Base-by-base conservation (phyloP, 2,329 filamentous ascomycete species). In the Xylariaceae sp. region DNA sequence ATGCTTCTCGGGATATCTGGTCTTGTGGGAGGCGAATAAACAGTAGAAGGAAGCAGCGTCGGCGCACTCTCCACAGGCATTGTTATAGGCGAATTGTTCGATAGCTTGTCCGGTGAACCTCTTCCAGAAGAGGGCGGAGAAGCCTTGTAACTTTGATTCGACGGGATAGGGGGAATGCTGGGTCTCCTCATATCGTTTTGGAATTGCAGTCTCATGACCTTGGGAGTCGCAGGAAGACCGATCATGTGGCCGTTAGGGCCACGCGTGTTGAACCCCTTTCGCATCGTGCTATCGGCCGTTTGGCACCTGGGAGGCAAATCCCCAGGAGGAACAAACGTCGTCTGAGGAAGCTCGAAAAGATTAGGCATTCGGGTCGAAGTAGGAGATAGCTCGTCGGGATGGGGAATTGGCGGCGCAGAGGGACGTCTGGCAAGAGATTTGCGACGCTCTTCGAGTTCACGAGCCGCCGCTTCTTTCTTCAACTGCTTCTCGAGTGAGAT, bases 201-300 rank as follows among this genome's bases (percentile, higher is more conserved):
- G 66, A 93, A 86, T 49, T 90, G 85, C 1, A 95, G 85, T 17
- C 89, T 85, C 92, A 97, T 96, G 1, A 92, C 92, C 75, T 90
- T 87, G 35, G 93, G 92, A 0, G 92, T 97, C 1, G 92, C 90
- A 11, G 93, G 92, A n/a, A 96, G 81, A 0, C 92, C 92, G 55
- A 93, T 82, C 4, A 83, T 80, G 1, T 82, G 78, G 1, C 80
- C 80, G 2, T 70, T 75, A 13, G 73, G 73, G 61, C 71, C 75
- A 55, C 73, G 74, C 11, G 78, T 77, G 62, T 80, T 80, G 72
- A 82, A 81, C 70, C 76, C 79, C 62, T 75, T 74, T 1, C 77
- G 80, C 1, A 58, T 64, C 23, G 63, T 51, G 15, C 85, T 83
- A 61, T 88, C 86, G 1, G 84, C 86, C 6, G 88, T 89, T 51